These are phyloP conservation scores for Akebia trifoliata DNA, from an alignment of 164 flowering plant genomes.

Conservation along the genomic window DNA sequence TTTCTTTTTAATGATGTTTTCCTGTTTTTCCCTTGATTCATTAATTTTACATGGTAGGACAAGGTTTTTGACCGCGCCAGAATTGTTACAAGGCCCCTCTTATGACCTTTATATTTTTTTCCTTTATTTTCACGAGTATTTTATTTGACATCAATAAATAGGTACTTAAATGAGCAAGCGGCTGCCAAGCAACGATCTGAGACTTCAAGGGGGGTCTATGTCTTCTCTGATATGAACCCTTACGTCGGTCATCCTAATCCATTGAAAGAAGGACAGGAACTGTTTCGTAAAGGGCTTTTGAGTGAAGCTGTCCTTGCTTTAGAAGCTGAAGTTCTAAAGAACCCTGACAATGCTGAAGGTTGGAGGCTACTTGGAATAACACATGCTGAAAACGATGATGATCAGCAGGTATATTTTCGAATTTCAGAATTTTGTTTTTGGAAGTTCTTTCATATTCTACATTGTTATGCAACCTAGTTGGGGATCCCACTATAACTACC, in stretches of 20 bases:
- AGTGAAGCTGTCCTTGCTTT: conserved; percentile 99
- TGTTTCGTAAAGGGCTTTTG: conserved; percentile 88
- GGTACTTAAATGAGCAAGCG: conserved; percentile 70
- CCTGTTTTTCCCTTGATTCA: no score
- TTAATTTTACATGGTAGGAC: no score
- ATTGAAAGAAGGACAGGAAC: conserved; percentile 91
- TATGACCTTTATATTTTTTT: background rate
- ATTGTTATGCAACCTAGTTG: background rate
- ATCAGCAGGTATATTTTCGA: conserved; percentile 68
- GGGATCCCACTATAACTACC: background rate
- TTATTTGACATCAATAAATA: conserved; percentile 11
- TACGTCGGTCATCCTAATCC: conserved; percentile 97
- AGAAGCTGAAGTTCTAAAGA: conserved; percentile 92
- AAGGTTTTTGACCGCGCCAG: no score
- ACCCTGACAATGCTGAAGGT: conserved; percentile 95
- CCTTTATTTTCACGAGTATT: background rate
- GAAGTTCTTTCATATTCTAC: background rate
- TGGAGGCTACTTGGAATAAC: conserved; percentile 98
- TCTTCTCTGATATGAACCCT: conserved; percentile 89
- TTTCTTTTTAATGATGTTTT: no score
- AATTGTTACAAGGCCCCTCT: no score
- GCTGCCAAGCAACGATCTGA: conserved; percentile 53
- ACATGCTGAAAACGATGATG: conserved; percentile 99
- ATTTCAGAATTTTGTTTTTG: background rate
- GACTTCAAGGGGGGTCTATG: conserved; percentile 66